Evolutionary conservation across 257 asterid genomes (phyloP).

Genomic region (Ilex asprella): DNA sequence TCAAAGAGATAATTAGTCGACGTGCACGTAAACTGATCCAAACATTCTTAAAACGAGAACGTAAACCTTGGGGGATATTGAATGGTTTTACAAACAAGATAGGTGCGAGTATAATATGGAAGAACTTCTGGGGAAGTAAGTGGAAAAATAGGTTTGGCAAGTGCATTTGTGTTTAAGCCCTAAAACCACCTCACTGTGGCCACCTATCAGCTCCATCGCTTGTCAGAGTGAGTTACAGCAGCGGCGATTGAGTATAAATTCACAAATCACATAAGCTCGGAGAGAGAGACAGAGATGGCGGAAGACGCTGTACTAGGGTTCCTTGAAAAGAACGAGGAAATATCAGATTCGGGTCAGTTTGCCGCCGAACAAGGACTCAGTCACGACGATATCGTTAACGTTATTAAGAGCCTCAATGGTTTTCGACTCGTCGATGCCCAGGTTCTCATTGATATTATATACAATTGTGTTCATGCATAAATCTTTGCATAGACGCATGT

Average conservation of each 20-base stretch:
- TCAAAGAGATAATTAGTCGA: no score
- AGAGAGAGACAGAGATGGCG: conserved; percentile 33
- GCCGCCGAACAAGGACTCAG: conserved; percentile 59
- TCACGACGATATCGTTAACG: conserved; percentile 82
- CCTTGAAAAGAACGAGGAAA: conserved; percentile 49
- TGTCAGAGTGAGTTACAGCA: no score
- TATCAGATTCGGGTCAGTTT: conserved; percentile 61
- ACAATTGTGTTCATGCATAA: neutral
- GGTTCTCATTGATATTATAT: conserved; percentile 21
- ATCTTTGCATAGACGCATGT: neutral
- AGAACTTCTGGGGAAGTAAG: no score
- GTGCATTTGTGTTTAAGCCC: no score
- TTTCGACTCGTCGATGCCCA: conserved; percentile 62
- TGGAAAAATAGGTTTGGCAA: no score
- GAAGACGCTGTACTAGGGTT: conserved; percentile 74
- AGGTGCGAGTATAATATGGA: no score
- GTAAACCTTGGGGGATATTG: no score
- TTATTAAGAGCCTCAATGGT: conserved; percentile 75
- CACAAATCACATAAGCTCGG: neutral
- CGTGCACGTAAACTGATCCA: no score
- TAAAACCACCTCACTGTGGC: no score
- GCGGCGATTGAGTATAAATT: neutral
- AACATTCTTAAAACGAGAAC: no score
- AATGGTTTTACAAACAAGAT: no score
- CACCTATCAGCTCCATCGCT: no score